These are phyloP conservation scores for Laetiporus sulphureus DNA, from an alignment of 1,284 basidiomycete species.

Conservation along the genomic window DNA sequence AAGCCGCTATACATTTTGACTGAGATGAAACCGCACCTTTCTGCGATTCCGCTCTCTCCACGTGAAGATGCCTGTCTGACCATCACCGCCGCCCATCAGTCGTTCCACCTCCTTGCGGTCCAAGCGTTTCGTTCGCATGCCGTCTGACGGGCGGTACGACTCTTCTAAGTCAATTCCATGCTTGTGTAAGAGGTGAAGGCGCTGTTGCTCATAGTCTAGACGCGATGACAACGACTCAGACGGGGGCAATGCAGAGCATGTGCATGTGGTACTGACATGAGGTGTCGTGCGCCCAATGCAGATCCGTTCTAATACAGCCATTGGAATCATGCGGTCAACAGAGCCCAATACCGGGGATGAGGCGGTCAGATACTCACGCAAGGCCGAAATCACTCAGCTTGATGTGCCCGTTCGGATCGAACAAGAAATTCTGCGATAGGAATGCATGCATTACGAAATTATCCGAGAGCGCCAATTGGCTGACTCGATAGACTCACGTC, in stretches of 20 bases:
- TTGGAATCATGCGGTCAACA: not conserved
- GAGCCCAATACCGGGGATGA: constrained; percentile 8
- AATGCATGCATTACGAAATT: constrained; percentile 8
- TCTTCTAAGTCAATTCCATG: constrained; percentile 94
- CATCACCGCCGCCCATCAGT: constrained; percentile 73
- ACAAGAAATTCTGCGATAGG: constrained; percentile 80
- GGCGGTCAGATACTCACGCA: constrained; percentile 52
- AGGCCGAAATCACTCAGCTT: constrained; percentile 94
- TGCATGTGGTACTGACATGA: constrained; percentile 48
- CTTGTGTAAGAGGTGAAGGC: constrained; percentile 82
- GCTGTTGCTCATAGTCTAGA: constrained; percentile 90
- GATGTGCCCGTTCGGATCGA: constrained; percentile 90
- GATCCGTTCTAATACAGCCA: constrained; percentile 67
- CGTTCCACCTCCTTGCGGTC: constrained; percentile 73
- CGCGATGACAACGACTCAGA: constrained; percentile 10
- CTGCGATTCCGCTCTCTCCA: constrained; percentile 92
- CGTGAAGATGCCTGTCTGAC: constrained; percentile 78
- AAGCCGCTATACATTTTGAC: constrained; percentile 2
- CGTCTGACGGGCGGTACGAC: constrained; percentile 52
- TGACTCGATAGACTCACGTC: constrained; percentile 47
- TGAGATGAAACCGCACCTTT: constrained; percentile 44
- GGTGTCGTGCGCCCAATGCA: constrained; percentile 91
- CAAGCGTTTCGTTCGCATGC: constrained; percentile 65
- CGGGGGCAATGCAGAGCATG: constrained; percentile 8
- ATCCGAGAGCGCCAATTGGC: not conserved